These are phyloP conservation scores for Angomonas ambiguus DNA, from an alignment of 208 protist species.

Conservation along the genomic window DNA sequence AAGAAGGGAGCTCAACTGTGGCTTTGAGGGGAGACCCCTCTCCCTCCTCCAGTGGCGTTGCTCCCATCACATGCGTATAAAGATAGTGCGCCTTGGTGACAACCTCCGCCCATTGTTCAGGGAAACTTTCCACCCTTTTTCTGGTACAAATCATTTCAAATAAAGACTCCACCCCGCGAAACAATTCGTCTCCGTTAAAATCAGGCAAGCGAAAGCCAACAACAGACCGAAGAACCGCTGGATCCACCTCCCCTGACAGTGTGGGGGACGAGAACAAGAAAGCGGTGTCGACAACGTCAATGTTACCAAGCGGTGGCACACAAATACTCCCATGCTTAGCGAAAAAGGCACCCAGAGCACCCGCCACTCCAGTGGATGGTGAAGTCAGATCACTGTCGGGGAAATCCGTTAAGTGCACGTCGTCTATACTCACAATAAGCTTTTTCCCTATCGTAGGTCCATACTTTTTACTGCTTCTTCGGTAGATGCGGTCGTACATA, in stretches of 20 bases:
- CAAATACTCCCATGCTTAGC: slow-evolving; percentile 56
- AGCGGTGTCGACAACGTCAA: slow-evolving; percentile 52
- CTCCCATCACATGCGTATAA: slow-evolving; percentile 13
- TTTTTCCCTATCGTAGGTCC: slow-evolving; percentile 55
- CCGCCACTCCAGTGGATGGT: slow-evolving; percentile 14
- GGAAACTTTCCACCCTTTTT: slow-evolving; percentile 49
- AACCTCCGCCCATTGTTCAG: slow-evolving; percentile 36
- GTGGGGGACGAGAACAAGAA: slow-evolving; percentile 37
- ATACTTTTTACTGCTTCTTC: slow-evolving; percentile 43
- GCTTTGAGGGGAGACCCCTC: not conserved
- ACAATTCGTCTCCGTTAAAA: slow-evolving; percentile 57
- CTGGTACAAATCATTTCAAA: slow-evolving; percentile 44
- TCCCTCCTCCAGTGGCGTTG: not conserved
- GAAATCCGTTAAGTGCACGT: slow-evolving; percentile 56
- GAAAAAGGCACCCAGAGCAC: slow-evolving; percentile 63
- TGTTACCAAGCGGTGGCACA: slow-evolving; percentile 46
- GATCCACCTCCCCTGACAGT: slow-evolving; percentile 13
- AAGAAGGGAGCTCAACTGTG: not conserved
- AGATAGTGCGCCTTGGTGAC: slow-evolving; percentile 38
- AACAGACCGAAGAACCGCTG: slow-evolving; percentile 23
- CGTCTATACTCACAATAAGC: slow-evolving; percentile 82
- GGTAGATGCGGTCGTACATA: slow-evolving; percentile 41
- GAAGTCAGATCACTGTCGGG: slow-evolving; percentile 16
- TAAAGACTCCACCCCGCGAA: slow-evolving; percentile 41
- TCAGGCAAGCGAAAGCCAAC: slow-evolving; percentile 53